A percentile compares a stretch with the other conserved stretches of the same genome.
phyloP scores from a whole-genome alignment of 345 rosid species.

The Hibiscus tridactylites region DNA sequence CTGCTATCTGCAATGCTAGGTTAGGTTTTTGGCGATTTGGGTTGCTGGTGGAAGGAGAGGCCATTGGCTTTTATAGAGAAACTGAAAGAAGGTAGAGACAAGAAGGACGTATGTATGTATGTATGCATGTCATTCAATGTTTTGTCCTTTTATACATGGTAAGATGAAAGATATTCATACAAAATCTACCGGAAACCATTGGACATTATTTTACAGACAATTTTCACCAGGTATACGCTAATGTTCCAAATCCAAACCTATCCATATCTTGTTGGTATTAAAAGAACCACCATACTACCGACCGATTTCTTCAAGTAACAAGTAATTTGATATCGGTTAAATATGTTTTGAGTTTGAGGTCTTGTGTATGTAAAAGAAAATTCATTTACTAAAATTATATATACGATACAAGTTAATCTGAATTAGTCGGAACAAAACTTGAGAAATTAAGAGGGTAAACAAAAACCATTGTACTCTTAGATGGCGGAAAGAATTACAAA shows the following conservation, averaged over 20 bases:
- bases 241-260: background rate
- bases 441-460: no score
- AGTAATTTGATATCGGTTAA: no score
- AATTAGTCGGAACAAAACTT: no score
- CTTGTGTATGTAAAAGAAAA: no score
- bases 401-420: no score
- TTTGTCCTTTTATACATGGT: background rate
- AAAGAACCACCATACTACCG: no score
- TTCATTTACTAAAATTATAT: no score
- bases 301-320: no score
- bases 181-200: background rate
- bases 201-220: background rate
- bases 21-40: background rate
- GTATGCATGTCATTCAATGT: background rate
- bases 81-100: background rate
- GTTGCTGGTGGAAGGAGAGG: slow-evolving; percentile 1
- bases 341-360: no score
- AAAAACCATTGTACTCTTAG: no score
- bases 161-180: slow-evolving; percentile 8
- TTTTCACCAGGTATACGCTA: background rate
- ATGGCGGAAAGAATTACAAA: no score
- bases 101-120: background rate
- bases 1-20: background rate
- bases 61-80: slow-evolving; percentile 19
- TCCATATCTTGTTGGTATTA: background rate